phyloP scores from a whole-genome alignment of 169 alveolate species.

The Plasmodium cynomolgi region DNA sequence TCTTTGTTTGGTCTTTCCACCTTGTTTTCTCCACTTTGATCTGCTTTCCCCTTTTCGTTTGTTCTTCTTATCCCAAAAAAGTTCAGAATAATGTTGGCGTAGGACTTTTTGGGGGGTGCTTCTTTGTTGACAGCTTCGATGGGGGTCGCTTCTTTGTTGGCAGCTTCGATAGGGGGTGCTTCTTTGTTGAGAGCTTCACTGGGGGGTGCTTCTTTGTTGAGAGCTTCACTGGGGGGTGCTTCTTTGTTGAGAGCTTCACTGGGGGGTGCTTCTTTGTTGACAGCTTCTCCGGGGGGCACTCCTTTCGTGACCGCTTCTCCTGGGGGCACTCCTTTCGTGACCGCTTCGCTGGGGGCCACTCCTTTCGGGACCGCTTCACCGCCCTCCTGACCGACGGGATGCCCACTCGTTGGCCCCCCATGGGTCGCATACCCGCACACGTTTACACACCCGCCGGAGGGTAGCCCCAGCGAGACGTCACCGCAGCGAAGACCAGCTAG shows the following conservation, averaged over 20 bases:
- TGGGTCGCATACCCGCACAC: background rate
- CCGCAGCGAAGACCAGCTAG: background rate
- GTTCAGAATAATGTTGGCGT: background rate
- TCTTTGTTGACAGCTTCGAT: background rate
- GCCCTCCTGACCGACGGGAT: no score
- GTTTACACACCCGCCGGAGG: background rate
- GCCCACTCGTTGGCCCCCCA: no score
- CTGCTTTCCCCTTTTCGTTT: background rate
- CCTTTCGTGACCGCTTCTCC: no score
- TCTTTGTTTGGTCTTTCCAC: background rate
- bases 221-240: background rate
- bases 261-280: no score
- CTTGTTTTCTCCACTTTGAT: background rate
- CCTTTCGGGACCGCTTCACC: no score
- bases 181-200: background rate
- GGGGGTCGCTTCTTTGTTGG: background rate
- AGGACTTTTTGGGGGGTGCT: background rate
- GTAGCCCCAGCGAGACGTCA: background rate
- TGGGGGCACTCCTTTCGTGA: no score
- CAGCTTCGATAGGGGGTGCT: background rate
- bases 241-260: background rate
- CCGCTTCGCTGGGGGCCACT: no score
- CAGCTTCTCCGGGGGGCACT: no score
- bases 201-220: background rate
- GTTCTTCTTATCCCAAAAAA: constrained; percentile 1